Conservation (phyloP, 1,284 basidiomycete species). For the Melampsora occidentalis region DNA sequence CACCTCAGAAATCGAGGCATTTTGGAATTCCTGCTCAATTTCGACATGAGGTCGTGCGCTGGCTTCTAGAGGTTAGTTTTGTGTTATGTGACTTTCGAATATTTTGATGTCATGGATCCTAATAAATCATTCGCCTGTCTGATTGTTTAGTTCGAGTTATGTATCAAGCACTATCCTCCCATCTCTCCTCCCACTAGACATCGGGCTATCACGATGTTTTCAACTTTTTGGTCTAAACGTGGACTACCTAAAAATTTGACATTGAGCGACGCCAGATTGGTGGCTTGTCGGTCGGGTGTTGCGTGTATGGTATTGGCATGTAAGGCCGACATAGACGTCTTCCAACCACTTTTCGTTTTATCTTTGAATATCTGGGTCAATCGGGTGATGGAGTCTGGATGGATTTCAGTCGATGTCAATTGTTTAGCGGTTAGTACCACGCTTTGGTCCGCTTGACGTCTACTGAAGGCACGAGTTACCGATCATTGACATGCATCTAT, state of each 20-base stretch:
- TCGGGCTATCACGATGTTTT: conserved; percentile 6
- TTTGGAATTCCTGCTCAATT: neutral
- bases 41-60: neutral
- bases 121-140: neutral
- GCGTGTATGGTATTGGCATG: neutral
- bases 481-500: no score
- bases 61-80: neutral
- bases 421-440: neutral
- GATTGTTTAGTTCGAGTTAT: neutral
- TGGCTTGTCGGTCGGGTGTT: neutral
- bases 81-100: neutral
- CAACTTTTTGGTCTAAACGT: neutral
- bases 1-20: neutral
- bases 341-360: conserved; percentile 2
- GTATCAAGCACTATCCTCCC: neutral
- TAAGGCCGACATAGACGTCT: conserved; percentile 6
- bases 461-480: neutral
- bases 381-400: neutral
- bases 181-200: neutral
- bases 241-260: neutral
- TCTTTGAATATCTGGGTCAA: neutral
- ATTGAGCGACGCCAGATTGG: neutral
- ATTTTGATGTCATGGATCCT: neutral
- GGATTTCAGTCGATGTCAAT: neutral
- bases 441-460: neutral